Conservation (phyloP, 345 rosid genomes). For the Chamaenerion angustifolium region DNA sequence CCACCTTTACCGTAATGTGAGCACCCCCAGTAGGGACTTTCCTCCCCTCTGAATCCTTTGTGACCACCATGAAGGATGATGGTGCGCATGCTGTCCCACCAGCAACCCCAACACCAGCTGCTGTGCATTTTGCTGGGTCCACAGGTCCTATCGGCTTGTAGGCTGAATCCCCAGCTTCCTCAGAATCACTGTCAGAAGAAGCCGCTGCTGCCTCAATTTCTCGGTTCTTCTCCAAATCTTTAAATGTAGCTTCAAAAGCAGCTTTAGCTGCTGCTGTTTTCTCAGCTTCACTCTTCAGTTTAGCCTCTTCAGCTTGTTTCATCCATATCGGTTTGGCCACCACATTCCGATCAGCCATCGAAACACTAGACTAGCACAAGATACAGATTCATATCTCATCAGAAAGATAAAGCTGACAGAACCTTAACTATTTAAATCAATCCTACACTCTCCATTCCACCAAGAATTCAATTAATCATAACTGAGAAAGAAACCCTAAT, state of each 20-base stretch:
- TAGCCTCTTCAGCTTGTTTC: slow-evolving; percentile 96
- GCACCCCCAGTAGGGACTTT: slow-evolving; percentile 71
- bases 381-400: neutral
- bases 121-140: slow-evolving; percentile 75
- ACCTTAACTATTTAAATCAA: no score
- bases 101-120: slow-evolving; percentile 82
- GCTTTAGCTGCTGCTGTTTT: slow-evolving; percentile 91
- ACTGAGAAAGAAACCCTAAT: no score
- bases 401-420: no score
- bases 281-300: slow-evolving; percentile 81
- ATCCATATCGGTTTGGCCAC: slow-evolving; percentile 70
- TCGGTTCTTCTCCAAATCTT: slow-evolving; percentile 26
- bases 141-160: slow-evolving; percentile 81
- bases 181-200: slow-evolving; percentile 56
- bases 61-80: slow-evolving; percentile 59
- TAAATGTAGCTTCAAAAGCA: slow-evolving; percentile 94
- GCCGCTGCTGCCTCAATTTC: slow-evolving; percentile 31
- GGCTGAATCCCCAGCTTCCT: slow-evolving; percentile 48
- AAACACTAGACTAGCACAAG: slow-evolving; percentile 1
- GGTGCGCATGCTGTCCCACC: slow-evolving; percentile 94
- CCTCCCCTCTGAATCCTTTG: slow-evolving; percentile 85
- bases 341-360: slow-evolving; percentile 42
- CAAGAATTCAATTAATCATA: no score
- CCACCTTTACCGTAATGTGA: slow-evolving; percentile 56
- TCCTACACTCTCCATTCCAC: no score